Evolutionary conservation across 495 filamentous ascomycete genomes (phyloP), one percentile per base, ranked within the genome.

Genomic region (Darksidea phi): DNA sequence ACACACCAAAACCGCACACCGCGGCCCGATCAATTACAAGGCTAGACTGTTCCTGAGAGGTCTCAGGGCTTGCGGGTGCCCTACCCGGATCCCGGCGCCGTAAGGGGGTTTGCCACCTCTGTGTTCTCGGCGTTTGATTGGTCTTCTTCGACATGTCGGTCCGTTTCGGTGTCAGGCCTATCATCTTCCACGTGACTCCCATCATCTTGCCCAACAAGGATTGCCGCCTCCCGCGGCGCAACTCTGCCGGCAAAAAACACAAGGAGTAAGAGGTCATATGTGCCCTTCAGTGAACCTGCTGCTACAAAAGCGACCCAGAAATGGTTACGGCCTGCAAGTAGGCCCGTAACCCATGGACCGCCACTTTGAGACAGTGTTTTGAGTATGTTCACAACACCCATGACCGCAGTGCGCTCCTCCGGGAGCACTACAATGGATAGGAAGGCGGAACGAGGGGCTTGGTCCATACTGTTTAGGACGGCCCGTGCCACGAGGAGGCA

Each of bases 391-490:
- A 70, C 62, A n/a, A 66, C 53, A 15, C 68, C 68, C 68, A 70
- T 68, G 8, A 70, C 66, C 0, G 68, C 68, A 20, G 68, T 70
- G 17, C 65, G 57, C 52, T 70, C 68, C 42, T 65, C 41, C 10
- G 68, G 59, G 4, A 57, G 34, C 3, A 70, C 57, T 6, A 68
- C 61, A 20, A 59, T 48, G 10, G 68, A 61, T 7, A 70, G 32
- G 48, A 70, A 70, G 0, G 91, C 89, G 0, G 86, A 82, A 2
- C 89, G 82, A 0, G 91, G 90, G 0, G 88, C 88, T 59, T 88
- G 83, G 66, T 96, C 90, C 89, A 94, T 94, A 64, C 79, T 87
- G 66, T 87, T 84, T 10, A 85, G 77, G 38, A 82, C 83, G 0
- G 87, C 80, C 11, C 90, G 82, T 6, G 58, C 46, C 13, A 76